Percentiles rank a stretch among this genome's conserved stretches.
phyloP scores from a whole-genome alignment of 2,329 filamentous ascomycete species.

The Pseudonectria buxi region DNA sequence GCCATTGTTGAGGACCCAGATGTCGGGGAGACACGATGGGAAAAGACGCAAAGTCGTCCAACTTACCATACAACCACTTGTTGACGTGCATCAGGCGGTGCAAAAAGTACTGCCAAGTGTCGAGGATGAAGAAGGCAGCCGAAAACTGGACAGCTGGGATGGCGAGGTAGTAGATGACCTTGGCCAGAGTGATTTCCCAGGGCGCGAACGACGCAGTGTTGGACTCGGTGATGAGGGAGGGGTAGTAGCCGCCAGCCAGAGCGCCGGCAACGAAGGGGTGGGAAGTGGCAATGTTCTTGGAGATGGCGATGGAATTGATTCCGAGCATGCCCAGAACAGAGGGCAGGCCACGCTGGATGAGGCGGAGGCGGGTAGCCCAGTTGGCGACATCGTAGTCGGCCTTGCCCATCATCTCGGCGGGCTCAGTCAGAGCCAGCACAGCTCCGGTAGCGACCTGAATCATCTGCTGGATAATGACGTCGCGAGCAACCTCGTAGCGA shows the following conservation, averaged over 20 bases:
- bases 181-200: conserved; percentile 74
- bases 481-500: conserved; percentile 77
- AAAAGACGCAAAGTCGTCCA: background rate
- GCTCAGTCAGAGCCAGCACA: conserved; percentile 64
- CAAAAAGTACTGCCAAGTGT: conserved; percentile 98
- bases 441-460: conserved; percentile 73
- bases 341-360: conserved; percentile 74
- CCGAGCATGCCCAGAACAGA: conserved; percentile 63
- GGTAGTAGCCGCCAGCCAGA: conserved; percentile 75
- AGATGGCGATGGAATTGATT: conserved; percentile 67
- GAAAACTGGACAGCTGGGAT: conserved; percentile 74
- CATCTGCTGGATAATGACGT: conserved; percentile 86
- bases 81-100: conserved; percentile 97
- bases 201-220: conserved; percentile 66
- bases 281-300: conserved; percentile 64
- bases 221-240: conserved; percentile 56
- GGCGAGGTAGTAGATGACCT: conserved; percentile 69
- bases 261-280: conserved; percentile 70
- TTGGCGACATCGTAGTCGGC: conserved; percentile 82
- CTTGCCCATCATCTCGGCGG: conserved; percentile 65
- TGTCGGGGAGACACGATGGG: too few relatives aligned
- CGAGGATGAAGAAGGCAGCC: conserved; percentile 68
- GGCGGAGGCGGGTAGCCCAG: conserved; percentile 77
- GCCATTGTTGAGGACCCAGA: conserved; percentile 8
- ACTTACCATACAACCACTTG: conserved; percentile 90